Percentiles rank a stretch among this genome's conserved stretches.
Conservation (phyloP, 2,329 filamentous ascomycete species). For the Sporothrix brasiliensis region DNA sequence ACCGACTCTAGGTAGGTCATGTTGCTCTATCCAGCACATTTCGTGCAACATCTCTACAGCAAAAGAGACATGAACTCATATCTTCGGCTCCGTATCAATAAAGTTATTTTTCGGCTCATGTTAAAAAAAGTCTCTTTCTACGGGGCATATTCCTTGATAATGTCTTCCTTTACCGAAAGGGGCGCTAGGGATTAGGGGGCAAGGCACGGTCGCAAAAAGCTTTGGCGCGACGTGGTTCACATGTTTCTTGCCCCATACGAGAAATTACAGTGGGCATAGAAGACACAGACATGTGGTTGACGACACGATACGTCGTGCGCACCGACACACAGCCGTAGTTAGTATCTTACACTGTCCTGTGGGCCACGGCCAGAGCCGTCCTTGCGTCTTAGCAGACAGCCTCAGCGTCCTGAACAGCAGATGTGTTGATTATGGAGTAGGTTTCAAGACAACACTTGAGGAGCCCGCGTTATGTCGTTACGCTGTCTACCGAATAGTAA, state of each 20-base stretch:
- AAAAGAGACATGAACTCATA: background rate
- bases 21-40: background rate
- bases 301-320: background rate
- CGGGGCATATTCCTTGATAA: slow-evolving; percentile 34
- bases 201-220: slow-evolving; percentile 20
- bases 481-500: background rate
- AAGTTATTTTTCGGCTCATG: slow-evolving; percentile 7
- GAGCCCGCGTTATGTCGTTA: too few relatives aligned
- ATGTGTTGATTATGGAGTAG: background rate
- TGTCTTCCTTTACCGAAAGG: slow-evolving; percentile 19
- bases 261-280: slow-evolving; percentile 6
- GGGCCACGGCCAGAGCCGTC: slow-evolving; percentile 18
- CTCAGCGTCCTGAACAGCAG: background rate
- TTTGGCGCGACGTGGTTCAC: slow-evolving; percentile 17
- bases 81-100: background rate
- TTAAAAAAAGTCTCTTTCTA: background rate
- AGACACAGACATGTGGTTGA: background rate
- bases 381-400: slow-evolving; percentile 2
- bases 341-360: background rate
- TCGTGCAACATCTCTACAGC: too few relatives aligned
- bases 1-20: too few relatives aligned
- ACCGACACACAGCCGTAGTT: too few relatives aligned
- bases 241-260: background rate
- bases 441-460: too few relatives aligned
- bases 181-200: slow-evolving; percentile 27